These are phyloP conservation scores for Lupinus albus DNA, from an alignment of 306 rosid genomes.

Conservation along the genomic window DNA sequence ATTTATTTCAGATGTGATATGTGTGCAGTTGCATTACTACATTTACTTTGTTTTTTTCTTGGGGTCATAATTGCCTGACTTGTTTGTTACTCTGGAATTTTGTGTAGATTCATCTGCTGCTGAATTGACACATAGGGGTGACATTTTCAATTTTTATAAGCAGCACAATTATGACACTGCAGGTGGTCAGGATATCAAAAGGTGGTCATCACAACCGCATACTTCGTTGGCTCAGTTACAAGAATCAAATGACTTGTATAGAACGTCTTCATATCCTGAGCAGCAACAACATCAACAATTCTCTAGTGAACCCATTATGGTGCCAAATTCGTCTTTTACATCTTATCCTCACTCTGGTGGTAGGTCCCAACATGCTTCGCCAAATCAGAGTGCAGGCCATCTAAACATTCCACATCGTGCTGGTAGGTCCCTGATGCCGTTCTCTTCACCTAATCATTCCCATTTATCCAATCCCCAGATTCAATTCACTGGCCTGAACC, in stretches of 20 bases:
- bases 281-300: slow-evolving; percentile 60
- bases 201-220: slow-evolving; percentile 75
- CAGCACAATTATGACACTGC: slow-evolving; percentile 52
- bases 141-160: slow-evolving; percentile 57
- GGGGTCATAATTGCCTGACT: not conserved
- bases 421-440: slow-evolving; percentile 55
- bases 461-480: slow-evolving; percentile 56
- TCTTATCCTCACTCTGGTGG: slow-evolving; percentile 62
- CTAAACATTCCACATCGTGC: slow-evolving; percentile 54
- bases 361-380: slow-evolving; percentile 57
- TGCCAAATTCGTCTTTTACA: slow-evolving; percentile 63
- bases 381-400: slow-evolving; percentile 57
- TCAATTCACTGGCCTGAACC: slow-evolving; percentile 56
- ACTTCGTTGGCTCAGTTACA: slow-evolving; percentile 37
- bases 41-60: not conserved
- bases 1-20: not conserved
- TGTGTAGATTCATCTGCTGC: slow-evolving; percentile 62
- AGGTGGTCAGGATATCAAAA: slow-evolving; percentile 58
- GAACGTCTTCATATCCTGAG: slow-evolving; percentile 76
- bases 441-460: slow-evolving; percentile 58
- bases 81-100: slow-evolving; percentile 9
- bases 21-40: not conserved
- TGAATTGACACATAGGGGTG: slow-evolving; percentile 62
- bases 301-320: slow-evolving; percentile 61
- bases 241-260: slow-evolving; percentile 54